phyloP scores from a whole-genome alignment of 345 rosid species.

The Hevea brasiliensis region DNA sequence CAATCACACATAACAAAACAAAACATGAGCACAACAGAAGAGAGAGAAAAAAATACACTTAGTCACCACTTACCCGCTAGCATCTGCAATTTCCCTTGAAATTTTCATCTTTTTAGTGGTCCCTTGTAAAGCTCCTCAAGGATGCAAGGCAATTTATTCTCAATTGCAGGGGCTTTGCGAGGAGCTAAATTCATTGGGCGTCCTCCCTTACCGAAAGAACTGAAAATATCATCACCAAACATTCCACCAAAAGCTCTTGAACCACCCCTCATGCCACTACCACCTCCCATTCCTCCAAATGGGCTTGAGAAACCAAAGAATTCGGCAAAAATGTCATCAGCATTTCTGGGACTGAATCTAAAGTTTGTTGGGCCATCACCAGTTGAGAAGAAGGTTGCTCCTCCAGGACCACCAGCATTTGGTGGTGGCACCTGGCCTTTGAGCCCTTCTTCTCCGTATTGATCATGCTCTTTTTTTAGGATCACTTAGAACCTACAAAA shows the following conservation, averaged over 20 bases:
- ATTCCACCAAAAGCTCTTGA: slow-evolving; percentile 50
- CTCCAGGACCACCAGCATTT: slow-evolving; percentile 56
- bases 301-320: slow-evolving; percentile 65
- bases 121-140: slow-evolving; percentile 83
- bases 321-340: slow-evolving; percentile 71
- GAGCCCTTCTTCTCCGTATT: slow-evolving; percentile 82
- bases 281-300: slow-evolving; percentile 50
- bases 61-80: slow-evolving; percentile 50
- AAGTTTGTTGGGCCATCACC: slow-evolving; percentile 65
- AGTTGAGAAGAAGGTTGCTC: slow-evolving; percentile 66
- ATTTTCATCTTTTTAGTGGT: slow-evolving; percentile 82
- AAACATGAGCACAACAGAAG: no score
- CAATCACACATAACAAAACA: no score
- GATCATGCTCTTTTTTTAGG: slow-evolving; percentile 83
- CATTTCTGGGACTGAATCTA: slow-evolving; percentile 67
- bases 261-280: slow-evolving; percentile 47
- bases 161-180: slow-evolving; percentile 60
- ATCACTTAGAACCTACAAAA: slow-evolving; percentile 70
- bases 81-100: slow-evolving; percentile 71
- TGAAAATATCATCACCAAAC: slow-evolving; percentile 68
- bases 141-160: slow-evolving; percentile 55
- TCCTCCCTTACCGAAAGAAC: slow-evolving; percentile 49
- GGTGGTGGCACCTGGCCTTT: slow-evolving; percentile 80
- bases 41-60: background rate
- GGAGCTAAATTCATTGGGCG: slow-evolving; percentile 45